Conservation (phyloP, 129 eudicot genomes). For the Erigeron canadensis region DNA sequence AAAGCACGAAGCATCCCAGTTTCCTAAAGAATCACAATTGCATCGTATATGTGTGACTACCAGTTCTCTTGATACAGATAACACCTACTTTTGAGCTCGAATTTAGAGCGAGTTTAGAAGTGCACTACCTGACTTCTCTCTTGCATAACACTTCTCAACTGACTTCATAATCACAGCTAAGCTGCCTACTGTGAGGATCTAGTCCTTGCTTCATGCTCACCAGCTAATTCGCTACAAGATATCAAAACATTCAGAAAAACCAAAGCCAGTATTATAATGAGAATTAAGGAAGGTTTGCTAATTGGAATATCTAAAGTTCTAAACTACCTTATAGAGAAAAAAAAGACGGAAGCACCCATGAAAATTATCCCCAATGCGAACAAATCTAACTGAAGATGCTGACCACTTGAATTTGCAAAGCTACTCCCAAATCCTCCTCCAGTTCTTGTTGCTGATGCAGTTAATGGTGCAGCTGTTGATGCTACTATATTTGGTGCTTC, state of each 20-base stretch:
- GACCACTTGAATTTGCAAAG: slow-evolving; percentile 30
- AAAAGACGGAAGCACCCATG: slow-evolving; percentile 13
- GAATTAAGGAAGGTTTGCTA: not conserved
- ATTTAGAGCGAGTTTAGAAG: slow-evolving; percentile 1
- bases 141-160: too few species aligned
- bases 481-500: slow-evolving; percentile 32
- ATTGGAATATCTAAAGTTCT: slow-evolving; percentile 6
- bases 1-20: not conserved
- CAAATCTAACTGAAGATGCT: slow-evolving; percentile 30
- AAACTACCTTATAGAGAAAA: slow-evolving; percentile 16
- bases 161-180: too few species aligned
- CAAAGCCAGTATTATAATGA: not conserved
- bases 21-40: not conserved
- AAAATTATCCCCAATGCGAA: slow-evolving; percentile 30
- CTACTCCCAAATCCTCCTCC: slow-evolving; percentile 31
- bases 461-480: slow-evolving; percentile 22
- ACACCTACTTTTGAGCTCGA: not conserved
- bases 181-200: too few species aligned
- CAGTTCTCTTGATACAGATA: slow-evolving; percentile 4
- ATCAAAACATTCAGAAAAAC: slow-evolving; percentile 9
- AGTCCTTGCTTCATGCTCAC: too few species aligned
- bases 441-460: slow-evolving; percentile 16
- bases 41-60: not conserved
- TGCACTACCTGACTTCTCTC: too few species aligned
- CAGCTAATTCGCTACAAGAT: slow-evolving; percentile 1